Base-by-base conservation (phyloP, 2,329 filamentous ascomycete genomes). In the Fusarium sp. region DNA sequence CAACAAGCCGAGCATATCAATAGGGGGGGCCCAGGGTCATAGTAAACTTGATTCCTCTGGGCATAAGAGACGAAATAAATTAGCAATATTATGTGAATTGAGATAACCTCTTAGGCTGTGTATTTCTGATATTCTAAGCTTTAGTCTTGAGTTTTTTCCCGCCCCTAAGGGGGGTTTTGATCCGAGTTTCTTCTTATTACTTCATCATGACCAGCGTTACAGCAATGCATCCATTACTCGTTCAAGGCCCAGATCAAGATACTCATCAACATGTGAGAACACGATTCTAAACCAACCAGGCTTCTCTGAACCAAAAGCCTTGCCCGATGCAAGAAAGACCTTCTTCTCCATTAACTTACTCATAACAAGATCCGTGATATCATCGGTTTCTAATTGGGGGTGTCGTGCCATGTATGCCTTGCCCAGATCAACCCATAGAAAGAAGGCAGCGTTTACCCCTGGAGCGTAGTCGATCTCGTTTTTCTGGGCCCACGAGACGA, bases 401-500 rank as follows among this genome's bases (percentile, higher is more conserved):
- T 74, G 70, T 2, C 61, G 63, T 38, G 56, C 51, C 18, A 45
- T 57, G 31, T 77, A 80, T 11, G 66, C 72, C 18, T 71, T 69
- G 3, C 79, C 77, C 2, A 88, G 76, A 67, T 87, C 77, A 4
- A 84, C 76, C 84, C 85, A 88, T 1, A 88, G 71, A 69, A 88
- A 88, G 70, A 88, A 87, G 0, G 81, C 85, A 0, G 85, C 85
- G 61, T 86, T 86, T 6, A 77, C 79, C 0, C 83, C 83, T 0
- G 79, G 74, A 0, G 81, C 78, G 65, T 85, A 86, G 15, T 78
- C 73, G 20, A 88, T 82, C 2, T 74, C 73, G 15, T 83, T 75
- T 5, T 76, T 65, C 15, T 73, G 74, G 2, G 85, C 77, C 67
- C 78, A 81, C 0, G 50, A 40, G 0, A 76, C 78, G 0, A 81